Conservation (phyloP, 2,329 filamentous ascomycete genomes). For the Hortaea sp. region DNA sequence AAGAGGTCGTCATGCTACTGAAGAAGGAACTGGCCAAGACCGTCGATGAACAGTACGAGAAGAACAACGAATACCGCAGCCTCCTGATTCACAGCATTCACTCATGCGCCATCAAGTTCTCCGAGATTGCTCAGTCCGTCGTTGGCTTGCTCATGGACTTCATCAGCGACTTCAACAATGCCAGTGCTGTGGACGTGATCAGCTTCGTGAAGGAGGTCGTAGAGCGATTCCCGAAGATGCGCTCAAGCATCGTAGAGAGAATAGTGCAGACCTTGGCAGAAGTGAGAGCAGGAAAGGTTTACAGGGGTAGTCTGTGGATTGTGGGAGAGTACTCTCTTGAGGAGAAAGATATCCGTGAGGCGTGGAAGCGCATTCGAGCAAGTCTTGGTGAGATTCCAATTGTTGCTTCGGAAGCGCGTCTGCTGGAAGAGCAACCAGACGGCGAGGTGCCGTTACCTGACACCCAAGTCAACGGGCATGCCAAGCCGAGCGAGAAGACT, state of each 20-base stretch:
- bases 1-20: slow-evolving; percentile 87
- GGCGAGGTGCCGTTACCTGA: slow-evolving; percentile 50
- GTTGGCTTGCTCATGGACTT: slow-evolving; percentile 98
- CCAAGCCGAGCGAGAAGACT: slow-evolving; percentile 64
- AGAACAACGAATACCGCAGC: slow-evolving; percentile 91
- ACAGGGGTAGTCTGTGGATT: slow-evolving; percentile 93
- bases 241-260: slow-evolving; percentile 76
- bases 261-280: slow-evolving; percentile 85
- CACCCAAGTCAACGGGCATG: slow-evolving; percentile 64
- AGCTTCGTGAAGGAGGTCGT: slow-evolving; percentile 98
- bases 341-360: slow-evolving; percentile 86
- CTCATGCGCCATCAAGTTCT: slow-evolving; percentile 98
- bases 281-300: slow-evolving; percentile 93
- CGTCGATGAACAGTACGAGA: slow-evolving; percentile 96
- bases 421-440: slow-evolving; percentile 73
- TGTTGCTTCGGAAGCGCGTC: slow-evolving; percentile 81
- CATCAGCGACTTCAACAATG: slow-evolving; percentile 95
- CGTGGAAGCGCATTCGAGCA: slow-evolving; percentile 90
- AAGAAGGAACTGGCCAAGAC: slow-evolving; percentile 98
- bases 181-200: slow-evolving; percentile 93
- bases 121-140: slow-evolving; percentile 91
- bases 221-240: slow-evolving; percentile 88
- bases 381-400: slow-evolving; percentile 96
- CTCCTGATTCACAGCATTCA: slow-evolving; percentile 95
- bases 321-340: slow-evolving; percentile 94